Evolutionary conservation across 2,329 filamentous ascomycete species (phyloP), one percentile per base, ranked within the genome.

Genomic region (Aspergillus oerlinghausenensis): DNA sequence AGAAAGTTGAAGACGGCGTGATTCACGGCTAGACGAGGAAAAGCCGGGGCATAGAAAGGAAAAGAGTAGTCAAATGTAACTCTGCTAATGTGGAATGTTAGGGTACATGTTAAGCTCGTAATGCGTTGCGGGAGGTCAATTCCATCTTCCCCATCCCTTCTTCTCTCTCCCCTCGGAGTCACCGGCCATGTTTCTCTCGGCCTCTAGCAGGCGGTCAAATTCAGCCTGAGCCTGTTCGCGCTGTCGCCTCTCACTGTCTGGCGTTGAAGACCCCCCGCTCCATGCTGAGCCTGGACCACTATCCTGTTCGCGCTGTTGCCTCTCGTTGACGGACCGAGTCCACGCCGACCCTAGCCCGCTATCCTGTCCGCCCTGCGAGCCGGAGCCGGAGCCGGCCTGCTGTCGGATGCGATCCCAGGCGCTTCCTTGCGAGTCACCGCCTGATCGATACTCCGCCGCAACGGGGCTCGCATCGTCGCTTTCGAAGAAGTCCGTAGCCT

Each of bases 141-240:
- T 52, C 63, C 58, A 64, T 48, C 52, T 56, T 8, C 51, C 55
- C 63, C 64, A 64, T 3, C 60, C 61, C 43, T 28, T 55, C 23
- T 51, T 55, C 21, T 55, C 29, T 7, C 56, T 14, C 14, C 14
- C 2, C 3, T 38, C 56, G 21, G 60, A 43, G 19, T 66, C 67
- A 32, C 43, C 58, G 6, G 62, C 58, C 21, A 54, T 55, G 25
- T 70, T 69, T 51, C 75, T 63, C 62, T 79, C 77, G 0, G 67
- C 60, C 3, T 79, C 76, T 19, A 79, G 57, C 67, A 79, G 66
- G 10, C 65, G 65, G 56, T 79, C 73, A 52, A 79, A 79, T 3
- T 78, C 73, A 8, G 69, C 71, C 55, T 76, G 76, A 3, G 76
- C 74, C 53, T 72, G 67, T 43, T 77, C 70, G 50, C 69, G 67